A percentile compares a stretch with the other conserved stretches of the same genome.
Conservation (phyloP, 164 flowering plant genomes). For the Tetrastigma voinierianum region DNA sequence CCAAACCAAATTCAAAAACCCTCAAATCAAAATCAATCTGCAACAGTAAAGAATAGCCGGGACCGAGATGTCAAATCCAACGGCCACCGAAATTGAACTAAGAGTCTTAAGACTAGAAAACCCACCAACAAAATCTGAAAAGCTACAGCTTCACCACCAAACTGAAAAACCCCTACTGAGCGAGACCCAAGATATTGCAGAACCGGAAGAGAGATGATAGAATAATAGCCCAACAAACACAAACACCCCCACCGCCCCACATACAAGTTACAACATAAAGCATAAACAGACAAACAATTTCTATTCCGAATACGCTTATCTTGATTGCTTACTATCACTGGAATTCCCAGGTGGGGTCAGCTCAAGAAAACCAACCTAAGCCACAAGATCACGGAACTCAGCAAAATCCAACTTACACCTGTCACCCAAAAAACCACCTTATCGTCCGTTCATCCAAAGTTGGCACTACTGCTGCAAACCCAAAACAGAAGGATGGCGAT, state of each 20-base stretch:
- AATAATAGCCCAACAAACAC: constrained; percentile 3
- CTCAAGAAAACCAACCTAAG: constrained; percentile 2
- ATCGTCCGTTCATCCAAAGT: not conserved
- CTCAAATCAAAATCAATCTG: not conserved
- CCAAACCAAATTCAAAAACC: not conserved
- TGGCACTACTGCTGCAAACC: not conserved
- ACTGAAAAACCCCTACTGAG: not conserved
- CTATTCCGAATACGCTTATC: not conserved
- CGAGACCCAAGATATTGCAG: not conserved
- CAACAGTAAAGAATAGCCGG: not conserved
- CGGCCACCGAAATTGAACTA: not conserved
- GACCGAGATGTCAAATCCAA: too few relatives aligned
- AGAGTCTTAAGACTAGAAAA: too few relatives aligned
- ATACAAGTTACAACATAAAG: not conserved
- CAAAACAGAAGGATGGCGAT: not conserved
- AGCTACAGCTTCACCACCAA: not conserved
- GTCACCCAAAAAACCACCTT: not conserved
- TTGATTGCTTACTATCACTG: not conserved
- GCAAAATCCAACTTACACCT: not conserved
- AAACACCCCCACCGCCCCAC: too few relatives aligned
- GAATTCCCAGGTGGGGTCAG: constrained; percentile 20
- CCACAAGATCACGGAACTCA: constrained; percentile 14
- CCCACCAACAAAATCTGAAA: constrained; percentile 1
- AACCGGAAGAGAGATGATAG: not conserved
- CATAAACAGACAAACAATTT: not conserved